Evolutionary conservation across 768 basidiomycete species (phyloP).

Genomic region (Arthromyces matolae): DNA sequence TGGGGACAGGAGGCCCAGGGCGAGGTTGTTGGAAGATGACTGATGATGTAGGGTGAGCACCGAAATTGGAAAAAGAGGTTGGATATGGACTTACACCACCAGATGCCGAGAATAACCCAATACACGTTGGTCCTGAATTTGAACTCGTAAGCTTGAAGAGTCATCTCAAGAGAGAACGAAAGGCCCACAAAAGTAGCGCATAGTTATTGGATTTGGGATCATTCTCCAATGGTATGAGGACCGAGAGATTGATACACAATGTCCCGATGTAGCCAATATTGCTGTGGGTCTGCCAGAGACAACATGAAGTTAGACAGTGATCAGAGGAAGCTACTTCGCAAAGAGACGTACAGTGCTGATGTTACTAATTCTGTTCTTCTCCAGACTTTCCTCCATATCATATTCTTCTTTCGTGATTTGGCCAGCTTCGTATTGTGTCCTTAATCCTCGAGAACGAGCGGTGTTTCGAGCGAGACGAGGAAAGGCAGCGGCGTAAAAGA

Average conservation of each 20-base stretch:
- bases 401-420: conserved; percentile 60
- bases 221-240: conserved; percentile 58
- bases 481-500: conserved; percentile 77
- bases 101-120: conserved; percentile 77
- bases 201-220: conserved; percentile 74
- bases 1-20: conserved; percentile 74
- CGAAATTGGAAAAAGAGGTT: no score
- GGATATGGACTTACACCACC: conserved; percentile 81
- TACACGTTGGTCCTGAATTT: conserved; percentile 65
- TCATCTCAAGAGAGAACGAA: conserved; percentile 16
- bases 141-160: conserved; percentile 1
- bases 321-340: no score
- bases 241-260: conserved; percentile 61
- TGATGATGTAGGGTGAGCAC: no score
- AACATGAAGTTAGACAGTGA: no score
- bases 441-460: conserved; percentile 50
- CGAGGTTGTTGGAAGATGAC: conserved; percentile 83
- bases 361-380: conserved; percentile 84
- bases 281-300: conserved; percentile 54
- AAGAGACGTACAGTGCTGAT: conserved; percentile 61
- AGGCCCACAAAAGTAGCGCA: conserved; percentile 55
- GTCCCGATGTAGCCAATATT: conserved; percentile 72
- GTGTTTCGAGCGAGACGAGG: conserved; percentile 83
- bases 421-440: conserved; percentile 54
- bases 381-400: conserved; percentile 70